A percentile compares a stretch with the other conserved stretches of the same genome.
Evolutionary conservation across 345 rosid genomes (phyloP).

Genomic region (Nasturtium officinale): DNA sequence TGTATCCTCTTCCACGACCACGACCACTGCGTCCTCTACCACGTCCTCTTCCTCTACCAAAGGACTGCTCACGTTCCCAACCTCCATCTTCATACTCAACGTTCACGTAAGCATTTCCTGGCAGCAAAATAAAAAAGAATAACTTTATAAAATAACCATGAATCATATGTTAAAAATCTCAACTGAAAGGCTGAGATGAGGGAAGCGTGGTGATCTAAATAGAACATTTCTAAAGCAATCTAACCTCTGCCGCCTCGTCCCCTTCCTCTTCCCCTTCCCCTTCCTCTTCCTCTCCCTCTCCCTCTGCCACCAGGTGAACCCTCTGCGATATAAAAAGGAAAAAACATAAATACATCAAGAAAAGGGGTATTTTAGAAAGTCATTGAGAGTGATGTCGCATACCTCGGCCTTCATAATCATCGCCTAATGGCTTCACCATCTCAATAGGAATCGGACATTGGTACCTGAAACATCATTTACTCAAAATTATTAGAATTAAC

Average conservation of each 20-base stretch:
- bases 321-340: conserved; percentile 44
- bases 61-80: conserved; percentile 66
- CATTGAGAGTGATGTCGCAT: background rate
- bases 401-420: conserved; percentile 72
- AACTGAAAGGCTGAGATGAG: background rate
- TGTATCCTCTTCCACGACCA: conserved; percentile 82
- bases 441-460: conserved; percentile 77
- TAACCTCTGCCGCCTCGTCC: conserved; percentile 44
- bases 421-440: conserved; percentile 53
- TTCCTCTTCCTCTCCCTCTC: conserved; percentile 66
- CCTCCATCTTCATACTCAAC: conserved; percentile 82
- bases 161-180: background rate
- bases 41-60: conserved; percentile 78
- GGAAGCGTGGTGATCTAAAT: background rate
- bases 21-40: conserved; percentile 82
- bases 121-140: background rate
- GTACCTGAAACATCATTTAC: conserved; percentile 52
- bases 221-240: conserved; percentile 2
- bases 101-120: conserved; percentile 73
- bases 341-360: background rate
- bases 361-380: background rate
- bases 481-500: background rate
- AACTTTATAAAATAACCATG: background rate
- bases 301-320: conserved; percentile 76
- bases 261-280: conserved; percentile 58